Evolutionary conservation across 768 basidiomycete species (phyloP).

Genomic region (Podaxis sp.): DNA sequence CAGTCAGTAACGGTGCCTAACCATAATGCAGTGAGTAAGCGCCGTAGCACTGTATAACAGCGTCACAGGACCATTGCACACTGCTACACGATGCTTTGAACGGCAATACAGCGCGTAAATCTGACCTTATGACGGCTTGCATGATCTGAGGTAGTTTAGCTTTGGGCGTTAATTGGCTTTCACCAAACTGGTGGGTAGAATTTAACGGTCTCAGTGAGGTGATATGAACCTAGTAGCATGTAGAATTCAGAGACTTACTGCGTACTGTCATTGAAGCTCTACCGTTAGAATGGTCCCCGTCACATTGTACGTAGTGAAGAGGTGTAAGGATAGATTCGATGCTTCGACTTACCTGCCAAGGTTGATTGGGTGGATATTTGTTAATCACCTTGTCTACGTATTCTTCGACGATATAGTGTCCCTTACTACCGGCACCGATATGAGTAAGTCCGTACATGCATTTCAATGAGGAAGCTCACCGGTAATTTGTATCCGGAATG

Average conservation of each 20-base stretch:
- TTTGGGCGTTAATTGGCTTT: constrained; percentile 69
- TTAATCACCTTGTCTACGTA: constrained; percentile 65
- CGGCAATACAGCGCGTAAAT: constrained; percentile 17
- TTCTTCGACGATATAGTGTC: constrained; percentile 75
- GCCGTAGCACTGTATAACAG: neutral
- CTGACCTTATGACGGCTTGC: constrained; percentile 69
- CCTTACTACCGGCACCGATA: constrained; percentile 44
- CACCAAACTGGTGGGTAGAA: constrained; percentile 59
- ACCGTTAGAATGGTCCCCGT: constrained; percentile 1
- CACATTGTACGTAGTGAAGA: neutral
- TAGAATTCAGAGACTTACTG: constrained; percentile 42
- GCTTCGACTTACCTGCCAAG: constrained; percentile 62
- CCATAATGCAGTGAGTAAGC: neutral
- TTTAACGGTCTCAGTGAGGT: constrained; percentile 13
- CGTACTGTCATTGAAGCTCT: constrained; percentile 46
- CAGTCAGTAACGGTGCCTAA: neutral
- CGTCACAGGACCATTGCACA: constrained; percentile 1
- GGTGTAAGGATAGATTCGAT: neutral
- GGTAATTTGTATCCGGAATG: constrained; percentile 70
- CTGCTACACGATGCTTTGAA: neutral
- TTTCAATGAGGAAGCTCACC: constrained; percentile 40
- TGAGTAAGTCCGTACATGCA: constrained; percentile 10
- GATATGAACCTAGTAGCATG: constrained; percentile 5
- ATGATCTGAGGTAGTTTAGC: constrained; percentile 69
- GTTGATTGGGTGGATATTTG: constrained; percentile 60